A percentile compares a stretch with the other conserved stretches of the same genome.
phyloP scores from a whole-genome alignment of 2,329 filamentous ascomycete species.

The Microascus cirrosus region DNA sequence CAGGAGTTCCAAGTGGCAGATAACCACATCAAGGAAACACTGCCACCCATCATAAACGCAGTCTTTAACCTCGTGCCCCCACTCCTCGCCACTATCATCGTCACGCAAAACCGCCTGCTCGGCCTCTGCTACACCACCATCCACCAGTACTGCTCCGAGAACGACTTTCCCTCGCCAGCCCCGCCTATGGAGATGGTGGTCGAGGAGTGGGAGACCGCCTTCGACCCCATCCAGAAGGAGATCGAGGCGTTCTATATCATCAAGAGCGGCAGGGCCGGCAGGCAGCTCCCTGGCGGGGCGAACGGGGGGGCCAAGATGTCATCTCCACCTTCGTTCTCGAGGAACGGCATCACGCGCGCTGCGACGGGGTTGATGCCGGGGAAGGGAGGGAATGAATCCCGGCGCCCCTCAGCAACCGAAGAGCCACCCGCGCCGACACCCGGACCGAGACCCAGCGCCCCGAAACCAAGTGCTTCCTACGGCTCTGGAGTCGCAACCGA shows the following conservation, averaged over 20 bases:
- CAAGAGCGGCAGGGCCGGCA: slow-evolving; percentile 54
- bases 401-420: background rate
- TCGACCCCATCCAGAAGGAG: slow-evolving; percentile 52
- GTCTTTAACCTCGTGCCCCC: slow-evolving; percentile 65
- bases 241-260: slow-evolving; percentile 56
- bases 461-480: slow-evolving; percentile 13
- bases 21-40: slow-evolving; percentile 56
- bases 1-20: slow-evolving; percentile 67
- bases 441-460: slow-evolving; percentile 16
- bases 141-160: slow-evolving; percentile 60
- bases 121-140: slow-evolving; percentile 69
- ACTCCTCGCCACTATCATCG: slow-evolving; percentile 57
- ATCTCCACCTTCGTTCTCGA: slow-evolving; percentile 5
- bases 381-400: background rate
- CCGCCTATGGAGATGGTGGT: slow-evolving; percentile 64
- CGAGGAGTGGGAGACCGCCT: slow-evolving; percentile 51
- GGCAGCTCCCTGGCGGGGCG: slow-evolving; percentile 27
- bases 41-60: slow-evolving; percentile 61
- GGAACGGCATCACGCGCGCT: background rate
- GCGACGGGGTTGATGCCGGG: background rate
- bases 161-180: slow-evolving; percentile 59
- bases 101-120: slow-evolving; percentile 67
- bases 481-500: slow-evolving; percentile 27
- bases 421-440: background rate
- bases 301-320: background rate